phyloP scores from a whole-genome alignment of 1,139 yeast genomes.

The Lodderomyces orthopsilosis region DNA sequence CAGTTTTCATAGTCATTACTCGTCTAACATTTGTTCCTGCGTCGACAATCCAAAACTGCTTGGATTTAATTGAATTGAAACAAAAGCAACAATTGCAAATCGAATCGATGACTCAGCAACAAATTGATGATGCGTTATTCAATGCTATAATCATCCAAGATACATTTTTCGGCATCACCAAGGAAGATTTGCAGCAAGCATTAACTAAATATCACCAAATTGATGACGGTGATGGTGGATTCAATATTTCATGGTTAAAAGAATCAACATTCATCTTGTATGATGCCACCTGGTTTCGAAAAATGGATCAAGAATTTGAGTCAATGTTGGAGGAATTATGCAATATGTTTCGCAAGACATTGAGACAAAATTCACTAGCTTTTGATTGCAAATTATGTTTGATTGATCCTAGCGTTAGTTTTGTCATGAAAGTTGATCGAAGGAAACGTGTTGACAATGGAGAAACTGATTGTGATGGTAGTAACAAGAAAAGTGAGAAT shows the following conservation, averaged over 20 bases:
- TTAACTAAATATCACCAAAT: constrained; percentile 21
- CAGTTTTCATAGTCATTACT: constrained; percentile 57
- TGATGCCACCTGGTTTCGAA: constrained; percentile 23
- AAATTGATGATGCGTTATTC: constrained; percentile 24
- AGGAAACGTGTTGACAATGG: not conserved
- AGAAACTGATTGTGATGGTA: not conserved
- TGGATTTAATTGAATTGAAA: constrained; percentile 17
- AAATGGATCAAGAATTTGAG: constrained; percentile 29
- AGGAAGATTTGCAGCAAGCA: constrained; percentile 30
- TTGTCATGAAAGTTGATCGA: constrained; percentile 30
- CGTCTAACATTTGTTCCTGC: constrained; percentile 32
- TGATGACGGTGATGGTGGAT: constrained; percentile 10
- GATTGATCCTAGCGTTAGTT: constrained; percentile 27
- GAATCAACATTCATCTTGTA: constrained; percentile 45
- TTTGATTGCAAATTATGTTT: constrained; percentile 48
- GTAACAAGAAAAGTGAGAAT: constrained; percentile 6
- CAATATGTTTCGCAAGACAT: constrained; percentile 27
- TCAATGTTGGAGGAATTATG: constrained; percentile 30
- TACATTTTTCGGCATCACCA: constrained; percentile 52
- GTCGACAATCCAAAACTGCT: constrained; percentile 22
- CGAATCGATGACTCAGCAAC: constrained; percentile 21
- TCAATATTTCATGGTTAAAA: constrained; percentile 36
- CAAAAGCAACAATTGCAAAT: constrained; percentile 30
- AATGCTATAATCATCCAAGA: constrained; percentile 58
- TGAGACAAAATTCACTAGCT: constrained; percentile 44